phyloP scores from a whole-genome alignment of 2,329 filamentous ascomycete genomes.

The Apiospora rasikravindrae region DNA sequence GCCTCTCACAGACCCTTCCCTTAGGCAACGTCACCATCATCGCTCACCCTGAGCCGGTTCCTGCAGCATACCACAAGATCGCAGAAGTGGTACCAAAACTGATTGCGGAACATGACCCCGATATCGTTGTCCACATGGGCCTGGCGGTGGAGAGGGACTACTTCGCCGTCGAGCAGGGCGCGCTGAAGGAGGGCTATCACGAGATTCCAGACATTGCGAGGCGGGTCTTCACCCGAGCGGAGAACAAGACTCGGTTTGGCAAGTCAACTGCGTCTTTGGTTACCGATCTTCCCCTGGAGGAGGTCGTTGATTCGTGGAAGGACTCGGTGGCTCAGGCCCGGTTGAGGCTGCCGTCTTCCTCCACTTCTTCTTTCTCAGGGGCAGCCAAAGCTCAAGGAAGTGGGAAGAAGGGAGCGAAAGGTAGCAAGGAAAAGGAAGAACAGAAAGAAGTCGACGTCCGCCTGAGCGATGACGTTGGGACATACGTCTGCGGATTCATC shows the following conservation, averaged over 20 bases:
- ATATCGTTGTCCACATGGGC: conserved; percentile 21
- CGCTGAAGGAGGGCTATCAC: conserved; percentile 19
- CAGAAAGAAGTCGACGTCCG: not conserved
- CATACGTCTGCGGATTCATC: conserved; percentile 19
- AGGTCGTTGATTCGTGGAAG: conserved; percentile 4
- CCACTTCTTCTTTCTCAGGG: not conserved
- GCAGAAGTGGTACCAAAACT: conserved; percentile 9
- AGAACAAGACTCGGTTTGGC: conserved; percentile 6
- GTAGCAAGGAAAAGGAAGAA: not conserved
- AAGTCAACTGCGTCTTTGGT: not conserved
- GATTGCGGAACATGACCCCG: conserved; percentile 18
- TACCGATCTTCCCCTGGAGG: not conserved
- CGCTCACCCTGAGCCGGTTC: conserved; percentile 16
- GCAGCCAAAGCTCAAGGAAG: not conserved
- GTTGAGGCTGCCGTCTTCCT: not conserved
- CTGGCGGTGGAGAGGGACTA: conserved; percentile 19
- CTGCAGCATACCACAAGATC: conserved; percentile 7
- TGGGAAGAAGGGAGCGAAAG: not conserved
- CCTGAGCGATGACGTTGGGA: conserved; percentile 19
- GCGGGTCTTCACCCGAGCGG: conserved; percentile 8
- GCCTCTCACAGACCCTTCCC: not conserved
- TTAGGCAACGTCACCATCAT: conserved; percentile 13
- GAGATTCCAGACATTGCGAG: conserved; percentile 16
- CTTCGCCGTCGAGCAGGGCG: conserved; percentile 18
- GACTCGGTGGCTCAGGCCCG: not conserved